Conservation (phyloP, 352 stramenopile species). For the Phytophthora brassicae region DNA sequence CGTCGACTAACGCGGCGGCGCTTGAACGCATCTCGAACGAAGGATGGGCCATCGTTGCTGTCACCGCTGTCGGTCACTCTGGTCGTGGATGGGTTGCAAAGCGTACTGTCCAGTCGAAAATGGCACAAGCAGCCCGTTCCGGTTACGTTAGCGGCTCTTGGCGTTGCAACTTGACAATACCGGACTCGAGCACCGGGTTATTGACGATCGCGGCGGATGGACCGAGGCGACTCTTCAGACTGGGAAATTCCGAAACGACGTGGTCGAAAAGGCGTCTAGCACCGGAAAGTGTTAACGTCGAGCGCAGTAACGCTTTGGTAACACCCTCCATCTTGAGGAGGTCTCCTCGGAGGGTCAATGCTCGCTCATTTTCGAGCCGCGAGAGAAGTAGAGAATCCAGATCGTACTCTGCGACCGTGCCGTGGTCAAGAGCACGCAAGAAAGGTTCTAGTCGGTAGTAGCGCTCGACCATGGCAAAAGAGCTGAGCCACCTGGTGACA, state of each 20-base stretch:
- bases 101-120: background rate
- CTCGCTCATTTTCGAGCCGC: background rate
- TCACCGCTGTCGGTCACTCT: background rate
- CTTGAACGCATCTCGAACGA: background rate
- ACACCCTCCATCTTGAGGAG: conserved; percentile 6
- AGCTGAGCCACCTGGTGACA: background rate
- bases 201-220: background rate
- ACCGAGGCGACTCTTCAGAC: background rate
- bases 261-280: conserved; percentile 12
- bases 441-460: background rate
- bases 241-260: background rate
- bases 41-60: background rate
- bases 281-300: conserved; percentile 4
- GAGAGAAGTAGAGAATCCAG: background rate
- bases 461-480: background rate
- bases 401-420: background rate
- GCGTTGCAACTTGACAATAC: conserved; percentile 11
- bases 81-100: background rate
- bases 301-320: conserved; percentile 1
- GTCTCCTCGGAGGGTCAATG: background rate
- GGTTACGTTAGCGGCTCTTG: background rate
- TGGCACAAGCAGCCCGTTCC: conserved; percentile 1
- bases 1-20: background rate
- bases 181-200: background rate
- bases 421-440: background rate